phyloP scores from a whole-genome alignment of 768 basidiomycete species.

The Mycena pura region DNA sequence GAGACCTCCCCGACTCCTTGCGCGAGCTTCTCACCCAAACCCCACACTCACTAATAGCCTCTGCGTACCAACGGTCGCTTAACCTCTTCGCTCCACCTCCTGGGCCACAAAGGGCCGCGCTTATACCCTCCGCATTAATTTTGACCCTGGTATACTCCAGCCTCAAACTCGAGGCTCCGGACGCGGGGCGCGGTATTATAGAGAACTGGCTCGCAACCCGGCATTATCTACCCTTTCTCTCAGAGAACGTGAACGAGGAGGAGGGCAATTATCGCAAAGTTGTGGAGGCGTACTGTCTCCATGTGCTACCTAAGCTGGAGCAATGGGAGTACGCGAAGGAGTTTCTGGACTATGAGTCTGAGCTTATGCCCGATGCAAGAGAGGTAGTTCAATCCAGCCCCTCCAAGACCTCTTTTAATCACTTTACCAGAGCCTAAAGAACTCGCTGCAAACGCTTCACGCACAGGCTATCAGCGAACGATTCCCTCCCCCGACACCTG shows the following conservation, averaged over 20 bases:
- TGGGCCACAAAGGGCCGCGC: slow-evolving; percentile 52
- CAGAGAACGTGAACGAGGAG: slow-evolving; percentile 34
- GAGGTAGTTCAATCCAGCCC: slow-evolving; percentile 49
- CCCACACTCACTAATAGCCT: slow-evolving; percentile 60
- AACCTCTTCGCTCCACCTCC: slow-evolving; percentile 63
- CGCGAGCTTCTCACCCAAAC: slow-evolving; percentile 62
- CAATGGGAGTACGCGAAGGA: slow-evolving; percentile 85
- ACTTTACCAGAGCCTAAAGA: slow-evolving; percentile 44
- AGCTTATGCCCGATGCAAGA: slow-evolving; percentile 57
- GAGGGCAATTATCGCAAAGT: slow-evolving; percentile 74
- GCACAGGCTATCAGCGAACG: slow-evolving; percentile 43
- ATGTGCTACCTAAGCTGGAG: slow-evolving; percentile 71
- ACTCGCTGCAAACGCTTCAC: slow-evolving; percentile 49
- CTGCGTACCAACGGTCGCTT: slow-evolving; percentile 69
- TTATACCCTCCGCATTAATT: slow-evolving; percentile 73
- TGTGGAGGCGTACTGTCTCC: slow-evolving; percentile 77
- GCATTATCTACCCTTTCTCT: slow-evolving; percentile 40
- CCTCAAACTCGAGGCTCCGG: slow-evolving; percentile 67
- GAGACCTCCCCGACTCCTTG: slow-evolving; percentile 57
- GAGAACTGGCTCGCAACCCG: slow-evolving; percentile 82
- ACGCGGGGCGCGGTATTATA: slow-evolving; percentile 66
- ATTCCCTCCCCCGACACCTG: slow-evolving; percentile 32
- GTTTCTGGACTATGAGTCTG: slow-evolving; percentile 76
- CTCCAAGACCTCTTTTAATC: slow-evolving; percentile 11
- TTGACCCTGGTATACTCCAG: slow-evolving; percentile 74